phyloP scores from a whole-genome alignment of 2,329 filamentous ascomycete genomes.

The Nemania sp. region DNA sequence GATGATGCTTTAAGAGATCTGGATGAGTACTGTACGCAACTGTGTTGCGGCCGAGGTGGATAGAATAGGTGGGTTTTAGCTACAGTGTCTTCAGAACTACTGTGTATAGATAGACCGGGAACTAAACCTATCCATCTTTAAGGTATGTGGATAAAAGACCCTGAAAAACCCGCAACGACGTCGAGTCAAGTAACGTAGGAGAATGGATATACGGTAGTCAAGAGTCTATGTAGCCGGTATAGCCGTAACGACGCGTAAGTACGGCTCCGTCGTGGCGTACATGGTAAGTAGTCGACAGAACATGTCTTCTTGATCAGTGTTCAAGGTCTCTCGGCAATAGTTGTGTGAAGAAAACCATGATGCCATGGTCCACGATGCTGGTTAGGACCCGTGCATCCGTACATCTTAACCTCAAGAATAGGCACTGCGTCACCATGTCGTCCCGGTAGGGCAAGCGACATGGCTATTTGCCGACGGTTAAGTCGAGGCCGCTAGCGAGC shows the following conservation, averaged over 20 bases:
- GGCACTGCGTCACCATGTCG: conserved; percentile 14
- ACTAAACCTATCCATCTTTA: conserved; percentile 12
- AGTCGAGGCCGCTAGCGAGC: conserved; percentile 35
- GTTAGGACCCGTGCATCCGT: conserved; percentile 13
- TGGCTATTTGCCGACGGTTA: conserved; percentile 37
- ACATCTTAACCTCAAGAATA: conserved; percentile 19
- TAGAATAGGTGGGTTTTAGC: conserved; percentile 9
- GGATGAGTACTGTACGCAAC: neutral
- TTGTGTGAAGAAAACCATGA: neutral
- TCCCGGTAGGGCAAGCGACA: conserved; percentile 28
- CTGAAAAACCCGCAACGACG: conserved; percentile 25
- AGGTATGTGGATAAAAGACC: conserved; percentile 17
- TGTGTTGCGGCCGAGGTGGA: conserved; percentile 8
- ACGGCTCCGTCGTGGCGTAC: neutral
- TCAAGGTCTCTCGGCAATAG: neutral
- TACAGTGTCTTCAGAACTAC: neutral
- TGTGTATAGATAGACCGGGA: neutral
- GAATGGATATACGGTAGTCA: neutral
- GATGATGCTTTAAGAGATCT: neutral
- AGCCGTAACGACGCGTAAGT: conserved; percentile 11
- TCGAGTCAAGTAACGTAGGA: conserved; percentile 12
- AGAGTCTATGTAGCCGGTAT: neutral
- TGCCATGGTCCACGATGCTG: conserved; percentile 8
- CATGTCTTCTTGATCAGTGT: neutral
- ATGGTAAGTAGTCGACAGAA: neutral